A percentile compares a stretch with the other conserved stretches of the same genome.
phyloP scores from a whole-genome alignment of 805 yeast genomes.

The Saccharomycopsis oosterbeekiorum region DNA sequence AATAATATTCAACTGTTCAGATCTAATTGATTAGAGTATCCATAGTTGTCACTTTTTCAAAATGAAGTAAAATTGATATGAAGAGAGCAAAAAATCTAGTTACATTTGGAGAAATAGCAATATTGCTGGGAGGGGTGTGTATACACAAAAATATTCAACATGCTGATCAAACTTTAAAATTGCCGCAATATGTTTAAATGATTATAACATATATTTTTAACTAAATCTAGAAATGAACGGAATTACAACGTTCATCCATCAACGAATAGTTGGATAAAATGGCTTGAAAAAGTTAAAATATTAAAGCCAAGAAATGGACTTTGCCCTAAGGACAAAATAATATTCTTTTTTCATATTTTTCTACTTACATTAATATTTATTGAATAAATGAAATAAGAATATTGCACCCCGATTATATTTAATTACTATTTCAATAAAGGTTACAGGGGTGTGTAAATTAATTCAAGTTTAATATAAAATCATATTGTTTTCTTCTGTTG shows the following conservation, averaged over 20 bases:
- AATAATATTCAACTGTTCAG: no score
- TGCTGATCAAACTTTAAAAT: not conserved
- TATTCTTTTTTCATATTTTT: no score
- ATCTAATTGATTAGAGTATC: no score
- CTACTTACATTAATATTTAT: no score
- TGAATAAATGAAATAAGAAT: no score
- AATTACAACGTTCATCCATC: not conserved
- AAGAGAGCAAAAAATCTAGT: not conserved
- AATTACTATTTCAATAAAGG: not conserved
- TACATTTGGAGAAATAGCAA: not conserved
- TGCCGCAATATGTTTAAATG: not conserved
- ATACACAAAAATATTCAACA: not conserved
- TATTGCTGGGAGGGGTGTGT: not conserved
- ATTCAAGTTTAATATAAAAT: not conserved
- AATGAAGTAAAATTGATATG: not conserved
- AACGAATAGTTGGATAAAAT: not conserved
- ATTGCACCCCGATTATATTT: not conserved
- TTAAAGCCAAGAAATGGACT: not conserved
- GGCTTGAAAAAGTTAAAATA: no score
- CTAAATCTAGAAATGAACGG: not conserved
- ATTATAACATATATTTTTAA: not conserved
- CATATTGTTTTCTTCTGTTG: not conserved
- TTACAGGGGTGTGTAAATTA: not conserved
- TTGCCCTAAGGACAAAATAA: no score
- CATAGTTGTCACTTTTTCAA: no score